These are phyloP conservation scores for Apiotrichum mycotoxinovorans DNA, from an alignment of 1,284 basidiomycete genomes.

Conservation along the genomic window DNA sequence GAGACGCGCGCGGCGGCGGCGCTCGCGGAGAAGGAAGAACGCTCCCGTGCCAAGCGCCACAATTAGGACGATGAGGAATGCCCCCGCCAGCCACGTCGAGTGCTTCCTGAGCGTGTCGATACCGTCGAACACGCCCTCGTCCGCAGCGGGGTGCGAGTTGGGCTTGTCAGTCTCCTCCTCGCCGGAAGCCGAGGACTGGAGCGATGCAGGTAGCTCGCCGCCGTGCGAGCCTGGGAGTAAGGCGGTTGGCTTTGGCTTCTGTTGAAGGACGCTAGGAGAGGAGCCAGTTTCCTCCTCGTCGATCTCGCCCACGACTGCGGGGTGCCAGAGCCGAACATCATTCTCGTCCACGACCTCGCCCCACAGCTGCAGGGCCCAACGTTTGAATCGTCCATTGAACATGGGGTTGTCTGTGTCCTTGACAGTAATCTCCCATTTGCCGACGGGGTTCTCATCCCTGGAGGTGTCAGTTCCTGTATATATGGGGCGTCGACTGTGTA, in stretches of 20 bases:
- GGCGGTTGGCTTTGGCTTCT: constrained; percentile 78
- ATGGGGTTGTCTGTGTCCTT: constrained; percentile 66
- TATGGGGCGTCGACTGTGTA: no score
- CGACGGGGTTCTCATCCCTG: constrained; percentile 91
- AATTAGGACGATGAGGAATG: constrained; percentile 65
- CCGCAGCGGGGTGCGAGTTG: constrained; percentile 43
- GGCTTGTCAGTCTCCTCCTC: constrained; percentile 24
- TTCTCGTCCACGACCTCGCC: constrained; percentile 76
- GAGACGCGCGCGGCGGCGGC: constrained; percentile 50
- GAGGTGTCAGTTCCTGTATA: constrained; percentile 4
- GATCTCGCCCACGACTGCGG: constrained; percentile 44
- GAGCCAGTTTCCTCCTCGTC: constrained; percentile 51
- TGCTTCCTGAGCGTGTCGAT: constrained; percentile 71
- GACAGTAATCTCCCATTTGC: constrained; percentile 85
- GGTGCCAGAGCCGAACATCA: constrained; percentile 61
- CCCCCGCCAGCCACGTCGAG: constrained; percentile 81
- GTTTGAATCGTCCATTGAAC: constrained; percentile 73
- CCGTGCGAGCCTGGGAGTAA: constrained; percentile 82
- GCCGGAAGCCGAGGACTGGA: background rate
- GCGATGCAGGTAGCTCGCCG: constrained; percentile 34
- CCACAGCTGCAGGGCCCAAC: constrained; percentile 93
- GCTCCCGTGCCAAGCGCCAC: constrained; percentile 62
- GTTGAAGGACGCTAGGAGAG: constrained; percentile 52
- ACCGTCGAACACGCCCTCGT: constrained; percentile 82
- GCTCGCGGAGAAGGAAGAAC: constrained; percentile 56